Conservation (phyloP, 441 rosid species). For the Syzygium malaccense region DNA sequence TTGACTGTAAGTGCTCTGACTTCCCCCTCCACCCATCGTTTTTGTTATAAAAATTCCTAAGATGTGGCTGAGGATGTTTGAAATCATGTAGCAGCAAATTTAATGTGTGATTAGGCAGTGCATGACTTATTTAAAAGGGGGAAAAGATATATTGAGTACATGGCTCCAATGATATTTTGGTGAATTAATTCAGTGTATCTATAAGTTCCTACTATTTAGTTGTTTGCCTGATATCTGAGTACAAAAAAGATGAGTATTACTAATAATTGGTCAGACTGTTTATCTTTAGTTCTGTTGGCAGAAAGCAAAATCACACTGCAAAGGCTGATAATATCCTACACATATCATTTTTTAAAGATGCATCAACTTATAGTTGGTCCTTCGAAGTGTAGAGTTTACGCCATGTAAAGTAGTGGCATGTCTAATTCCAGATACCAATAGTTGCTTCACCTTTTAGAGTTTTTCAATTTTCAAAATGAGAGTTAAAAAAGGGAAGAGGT, state of each 20-base stretch:
- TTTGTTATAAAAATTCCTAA: neutral
- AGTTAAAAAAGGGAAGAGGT: neutral
- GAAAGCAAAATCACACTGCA: neutral
- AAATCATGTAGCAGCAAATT: neutral
- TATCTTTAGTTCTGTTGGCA: neutral
- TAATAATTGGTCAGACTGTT: neutral
- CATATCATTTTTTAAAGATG: neutral
- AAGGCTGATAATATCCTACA: neutral
- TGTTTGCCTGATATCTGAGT: neutral
- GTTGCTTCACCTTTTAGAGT: neutral
- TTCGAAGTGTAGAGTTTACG: neutral
- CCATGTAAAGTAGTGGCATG: neutral
- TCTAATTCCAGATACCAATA: neutral
- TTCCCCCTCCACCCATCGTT: neutral
- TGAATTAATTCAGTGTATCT: neutral
- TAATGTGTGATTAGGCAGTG: neutral
- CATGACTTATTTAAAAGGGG: neutral
- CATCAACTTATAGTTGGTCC: neutral
- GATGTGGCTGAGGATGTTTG: neutral
- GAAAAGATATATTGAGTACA: neutral
- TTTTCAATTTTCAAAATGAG: neutral
- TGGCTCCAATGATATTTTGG: neutral
- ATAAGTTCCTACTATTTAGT: neutral
- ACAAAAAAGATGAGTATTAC: neutral
- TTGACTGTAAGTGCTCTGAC: slow-evolving; percentile 51